Percentiles rank a stretch among this genome's conserved stretches.
These are phyloP conservation scores for Pluteus cervinus DNA, from an alignment of 768 basidiomycete genomes.

Conservation along the genomic window DNA sequence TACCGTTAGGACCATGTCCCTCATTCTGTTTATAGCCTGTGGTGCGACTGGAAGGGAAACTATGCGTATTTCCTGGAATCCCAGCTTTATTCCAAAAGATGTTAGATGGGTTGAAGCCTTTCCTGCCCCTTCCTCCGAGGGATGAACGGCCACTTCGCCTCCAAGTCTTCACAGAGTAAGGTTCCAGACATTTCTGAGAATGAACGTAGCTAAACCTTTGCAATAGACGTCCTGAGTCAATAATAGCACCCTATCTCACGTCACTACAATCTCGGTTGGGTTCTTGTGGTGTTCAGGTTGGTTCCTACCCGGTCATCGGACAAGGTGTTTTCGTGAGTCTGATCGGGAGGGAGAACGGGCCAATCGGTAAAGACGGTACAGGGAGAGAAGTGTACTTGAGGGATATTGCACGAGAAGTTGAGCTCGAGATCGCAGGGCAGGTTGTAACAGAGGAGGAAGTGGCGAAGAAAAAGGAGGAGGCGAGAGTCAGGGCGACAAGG, in stretches of 20 bases:
- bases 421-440: conserved; percentile 47
- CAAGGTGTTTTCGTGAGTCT: conserved; percentile 69
- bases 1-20: conserved; percentile 1
- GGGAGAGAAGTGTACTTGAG: conserved; percentile 39
- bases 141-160: conserved; percentile 70
- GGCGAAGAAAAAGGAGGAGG: conserved; percentile 38
- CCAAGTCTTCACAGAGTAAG: conserved; percentile 78
- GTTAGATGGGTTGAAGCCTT: conserved; percentile 64
- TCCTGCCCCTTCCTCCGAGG: conserved; percentile 73
- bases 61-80: conserved; percentile 91
- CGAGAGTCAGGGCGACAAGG: conserved; percentile 19
- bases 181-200: conserved; percentile 4
- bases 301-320: conserved; percentile 65
- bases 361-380: conserved; percentile 36
- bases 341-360: conserved; percentile 44
- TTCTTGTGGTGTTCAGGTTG: conserved; percentile 73
- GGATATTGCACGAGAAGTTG: conserved; percentile 59
- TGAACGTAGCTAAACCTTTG: conserved; percentile 2
- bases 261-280: conserved; percentile 67
- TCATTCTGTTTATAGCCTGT: conserved; percentile 54
- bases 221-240: conserved; percentile 66
- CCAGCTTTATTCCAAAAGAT: conserved; percentile 81
- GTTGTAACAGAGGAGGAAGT: conserved; percentile 65
- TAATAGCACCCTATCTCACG: conserved; percentile 79
- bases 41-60: conserved; percentile 75